Conservation (phyloP, 495 filamentous ascomycete genomes). For the Podospora tetraspora region DNA sequence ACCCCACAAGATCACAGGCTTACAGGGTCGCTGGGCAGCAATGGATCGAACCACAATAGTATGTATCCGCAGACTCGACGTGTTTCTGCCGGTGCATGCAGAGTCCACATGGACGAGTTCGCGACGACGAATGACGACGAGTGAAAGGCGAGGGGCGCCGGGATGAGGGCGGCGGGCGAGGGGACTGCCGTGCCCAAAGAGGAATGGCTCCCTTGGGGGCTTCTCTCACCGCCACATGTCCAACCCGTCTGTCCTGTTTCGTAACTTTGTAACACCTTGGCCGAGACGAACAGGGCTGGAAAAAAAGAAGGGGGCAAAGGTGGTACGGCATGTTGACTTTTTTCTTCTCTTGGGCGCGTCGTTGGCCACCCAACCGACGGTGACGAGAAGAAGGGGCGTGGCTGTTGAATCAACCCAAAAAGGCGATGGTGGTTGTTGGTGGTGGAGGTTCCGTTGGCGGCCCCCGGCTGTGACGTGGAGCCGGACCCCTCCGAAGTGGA, state of each 20-base stretch:
- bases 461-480: not conserved
- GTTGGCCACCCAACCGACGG: not conserved
- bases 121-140: not conserved
- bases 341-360: not conserved
- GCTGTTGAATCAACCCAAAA: no score
- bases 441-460: not conserved
- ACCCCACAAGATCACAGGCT: not conserved
- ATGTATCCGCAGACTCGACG: not conserved
- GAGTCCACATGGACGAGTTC: not conserved
- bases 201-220: not conserved
- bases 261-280: not conserved
- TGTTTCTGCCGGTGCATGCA: not conserved
- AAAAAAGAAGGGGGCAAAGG: not conserved
- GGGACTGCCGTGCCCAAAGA: not conserved
- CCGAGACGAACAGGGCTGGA: not conserved
- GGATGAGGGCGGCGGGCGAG: not conserved
- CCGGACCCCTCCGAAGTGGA: not conserved
- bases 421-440: not conserved
- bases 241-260: not conserved
- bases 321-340: not conserved
- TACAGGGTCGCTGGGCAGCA: not conserved
- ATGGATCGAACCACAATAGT: not conserved
- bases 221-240: not conserved
- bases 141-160: not conserved
- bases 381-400: no score